These are phyloP conservation scores for Cochlearia excelsa DNA, from an alignment of 345 rosid genomes.

Conservation along the genomic window DNA sequence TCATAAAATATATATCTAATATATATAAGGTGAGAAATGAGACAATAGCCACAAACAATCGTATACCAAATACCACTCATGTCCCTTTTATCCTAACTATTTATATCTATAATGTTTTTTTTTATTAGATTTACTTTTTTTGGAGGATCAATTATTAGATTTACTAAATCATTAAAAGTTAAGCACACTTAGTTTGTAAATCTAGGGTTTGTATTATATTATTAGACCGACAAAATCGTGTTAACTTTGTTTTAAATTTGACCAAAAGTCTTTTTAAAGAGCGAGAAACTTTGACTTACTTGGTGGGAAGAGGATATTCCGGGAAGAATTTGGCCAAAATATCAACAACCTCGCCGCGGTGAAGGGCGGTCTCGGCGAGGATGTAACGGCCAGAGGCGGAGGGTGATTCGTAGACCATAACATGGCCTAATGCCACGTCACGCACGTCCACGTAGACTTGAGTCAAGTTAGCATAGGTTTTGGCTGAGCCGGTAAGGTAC, in stretches of 20 bases:
- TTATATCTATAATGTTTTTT: not conserved
- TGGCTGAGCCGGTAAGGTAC: slow-evolving; percentile 89
- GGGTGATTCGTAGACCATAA: slow-evolving; percentile 73
- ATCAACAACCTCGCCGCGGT: slow-evolving; percentile 94
- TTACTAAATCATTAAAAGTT: not conserved
- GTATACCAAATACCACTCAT: slow-evolving; percentile 15
- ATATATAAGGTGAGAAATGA: not conserved
- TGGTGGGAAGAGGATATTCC: slow-evolving; percentile 84
- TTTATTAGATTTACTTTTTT: too few relatives aligned
- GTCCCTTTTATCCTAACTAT: slow-evolving; percentile 29
- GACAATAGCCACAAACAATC: too few relatives aligned
- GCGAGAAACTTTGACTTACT: slow-evolving; percentile 49
- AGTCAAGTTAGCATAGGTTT: slow-evolving; percentile 82
- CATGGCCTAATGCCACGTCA: slow-evolving; percentile 85
- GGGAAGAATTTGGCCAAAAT: slow-evolving; percentile 89
- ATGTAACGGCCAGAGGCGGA: slow-evolving; percentile 92
- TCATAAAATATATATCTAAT: not conserved
- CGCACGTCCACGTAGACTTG: slow-evolving; percentile 89
- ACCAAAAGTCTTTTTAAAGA: slow-evolving; percentile 10
- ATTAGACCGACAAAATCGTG: slow-evolving; percentile 20
- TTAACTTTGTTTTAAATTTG: slow-evolving; percentile 20
- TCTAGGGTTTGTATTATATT: slow-evolving; percentile 2
- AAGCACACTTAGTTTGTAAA: slow-evolving; percentile 9
- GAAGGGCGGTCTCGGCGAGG: slow-evolving; percentile 81
- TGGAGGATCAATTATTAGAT: not conserved